Conservation (phyloP, 2,329 filamentous ascomycete genomes). For the Myriosclerotinia scirpicola region DNA sequence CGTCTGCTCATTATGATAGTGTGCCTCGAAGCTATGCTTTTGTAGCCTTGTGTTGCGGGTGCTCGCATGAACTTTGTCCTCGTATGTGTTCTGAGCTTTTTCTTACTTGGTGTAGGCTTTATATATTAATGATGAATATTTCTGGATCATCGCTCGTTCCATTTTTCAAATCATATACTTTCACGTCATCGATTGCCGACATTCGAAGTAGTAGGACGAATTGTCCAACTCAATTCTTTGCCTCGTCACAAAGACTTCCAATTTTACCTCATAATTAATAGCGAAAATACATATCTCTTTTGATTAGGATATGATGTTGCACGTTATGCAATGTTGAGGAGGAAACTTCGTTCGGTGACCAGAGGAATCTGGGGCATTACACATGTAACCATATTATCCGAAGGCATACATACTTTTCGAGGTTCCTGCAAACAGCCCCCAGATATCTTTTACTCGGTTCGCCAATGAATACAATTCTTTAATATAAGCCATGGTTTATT, state of each 20-base stretch:
- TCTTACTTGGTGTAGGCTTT: neutral
- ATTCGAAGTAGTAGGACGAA: neutral
- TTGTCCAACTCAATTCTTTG: neutral
- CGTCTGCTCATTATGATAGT: neutral
- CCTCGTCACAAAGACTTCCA: neutral
- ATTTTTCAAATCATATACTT: neutral
- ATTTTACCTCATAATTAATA: too few relatives aligned
- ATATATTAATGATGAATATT: neutral
- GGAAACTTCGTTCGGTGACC: neutral
- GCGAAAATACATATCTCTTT: neutral
- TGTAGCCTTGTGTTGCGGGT: neutral
- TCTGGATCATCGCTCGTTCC: neutral
- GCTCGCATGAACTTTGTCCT: neutral
- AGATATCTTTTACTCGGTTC: accelerated
- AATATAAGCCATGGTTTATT: neutral
- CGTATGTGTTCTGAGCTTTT: neutral
- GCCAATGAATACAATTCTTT: neutral
- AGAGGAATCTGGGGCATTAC: neutral
- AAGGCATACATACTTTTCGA: neutral
- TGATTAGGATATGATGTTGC: neutral
- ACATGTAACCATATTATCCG: neutral
- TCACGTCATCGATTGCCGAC: too few relatives aligned
- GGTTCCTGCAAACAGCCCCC: too few relatives aligned
- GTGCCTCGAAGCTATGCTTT: neutral
- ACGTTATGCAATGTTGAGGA: accelerated